Evolutionary conservation across 495 filamentous ascomycete species (phyloP), one percentile per base, ranked within the genome.

Genomic region (Podospora appendiculata): DNA sequence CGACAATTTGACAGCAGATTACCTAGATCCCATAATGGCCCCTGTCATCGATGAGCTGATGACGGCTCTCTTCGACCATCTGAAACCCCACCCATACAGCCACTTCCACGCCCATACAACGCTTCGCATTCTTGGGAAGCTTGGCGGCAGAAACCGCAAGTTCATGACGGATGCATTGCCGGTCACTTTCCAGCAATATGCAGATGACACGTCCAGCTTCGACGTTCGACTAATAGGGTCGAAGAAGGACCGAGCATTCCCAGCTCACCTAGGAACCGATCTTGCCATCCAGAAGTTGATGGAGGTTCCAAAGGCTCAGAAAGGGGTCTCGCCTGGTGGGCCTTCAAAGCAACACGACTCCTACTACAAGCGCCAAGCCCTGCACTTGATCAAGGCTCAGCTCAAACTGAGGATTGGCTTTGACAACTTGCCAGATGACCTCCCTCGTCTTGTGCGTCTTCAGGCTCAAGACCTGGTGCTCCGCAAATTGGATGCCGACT

Each of bases 21-120:
- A 99, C 61, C 66, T 99, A 33, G 94, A 99, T 58, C 94, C 94
- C 0, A 99, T 99, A 51, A 99, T 99, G 93, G 89, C 90, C 6
- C 94, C 94, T 2, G 93, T 96, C 42, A 96, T 99, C 69, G 93
- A 97, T 58, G 94, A 99, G 56, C 70, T 99, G 48, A 97, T 97
- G 91, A 89, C 89, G 41, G 91, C 90, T 4, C 77, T 99, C 8
- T 97, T 92, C 80, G 89, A 95, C 52, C 94, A 97, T 63, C 76
- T 99, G 34, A 86, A 84, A 54, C 94, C 94, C 4, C 82, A 87
- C 48, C 91, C 93, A 0, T 95, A 97, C 63, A 95, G 87, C 58
- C 94, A 99, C 60, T 94, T 95, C 64, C 90, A 96, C 64, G 85
- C 94, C 1, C 94, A 99, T 62, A 97, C 93, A 0, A 97, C 94